A percentile compares a stretch with the other conserved stretches of the same genome.
These are phyloP conservation scores for Didymella keratinophila DNA, from an alignment of 2,329 filamentous ascomycete genomes.

Conservation along the genomic window DNA sequence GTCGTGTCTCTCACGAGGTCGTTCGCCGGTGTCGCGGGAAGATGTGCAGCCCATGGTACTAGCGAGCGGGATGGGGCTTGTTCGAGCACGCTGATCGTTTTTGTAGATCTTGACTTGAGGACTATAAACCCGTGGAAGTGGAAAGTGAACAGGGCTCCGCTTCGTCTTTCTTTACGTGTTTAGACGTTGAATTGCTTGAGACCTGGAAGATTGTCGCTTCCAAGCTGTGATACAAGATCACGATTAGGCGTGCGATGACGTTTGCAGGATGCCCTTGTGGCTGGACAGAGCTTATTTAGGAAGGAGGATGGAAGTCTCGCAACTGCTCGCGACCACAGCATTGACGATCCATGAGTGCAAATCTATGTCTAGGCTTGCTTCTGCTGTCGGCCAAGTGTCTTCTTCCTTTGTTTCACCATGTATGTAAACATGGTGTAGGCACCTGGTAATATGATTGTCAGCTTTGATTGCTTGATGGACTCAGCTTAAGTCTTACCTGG, in stretches of 20 bases:
- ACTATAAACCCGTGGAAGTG: too few relatives aligned
- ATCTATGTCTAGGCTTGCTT: too few relatives aligned
- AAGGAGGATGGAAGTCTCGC: not conserved
- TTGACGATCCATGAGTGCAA: too few relatives aligned
- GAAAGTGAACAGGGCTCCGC: too few relatives aligned
- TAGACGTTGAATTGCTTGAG: too few relatives aligned
- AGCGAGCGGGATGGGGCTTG: too few relatives aligned
- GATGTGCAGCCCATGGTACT: not conserved
- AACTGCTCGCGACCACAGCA: too few relatives aligned
- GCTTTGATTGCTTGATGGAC: not conserved
- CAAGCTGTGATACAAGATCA: too few relatives aligned
- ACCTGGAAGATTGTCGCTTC: too few relatives aligned
- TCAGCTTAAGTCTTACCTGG: constrained; percentile 27
- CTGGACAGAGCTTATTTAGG: not conserved
- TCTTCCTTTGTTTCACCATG: constrained; percentile 39
- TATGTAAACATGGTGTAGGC: constrained; percentile 40
- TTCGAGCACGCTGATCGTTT: too few relatives aligned
- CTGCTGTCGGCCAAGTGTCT: constrained; percentile 19
- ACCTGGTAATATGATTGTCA: constrained; percentile 17
- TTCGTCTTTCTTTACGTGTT: too few relatives aligned
- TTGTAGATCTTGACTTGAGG: too few relatives aligned
- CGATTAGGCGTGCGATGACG: not conserved
- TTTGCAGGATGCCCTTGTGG: not conserved
- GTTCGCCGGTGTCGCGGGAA: not conserved
- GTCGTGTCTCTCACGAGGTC: not conserved